Conservation (phyloP, 345 rosid species). For the Erucastrum elatum region DNA sequence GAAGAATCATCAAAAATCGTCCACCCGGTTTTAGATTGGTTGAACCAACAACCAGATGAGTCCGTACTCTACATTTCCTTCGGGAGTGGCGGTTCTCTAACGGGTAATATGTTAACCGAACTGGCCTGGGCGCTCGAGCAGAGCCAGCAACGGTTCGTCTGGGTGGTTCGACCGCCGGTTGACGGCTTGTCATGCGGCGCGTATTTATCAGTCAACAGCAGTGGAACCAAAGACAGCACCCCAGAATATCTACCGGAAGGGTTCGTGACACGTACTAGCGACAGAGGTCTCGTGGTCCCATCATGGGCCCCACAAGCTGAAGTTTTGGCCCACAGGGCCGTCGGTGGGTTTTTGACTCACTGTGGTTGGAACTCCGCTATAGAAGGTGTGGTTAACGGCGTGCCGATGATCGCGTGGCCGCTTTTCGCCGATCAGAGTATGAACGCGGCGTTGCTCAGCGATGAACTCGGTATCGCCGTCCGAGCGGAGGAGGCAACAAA, state of each 20-base stretch:
- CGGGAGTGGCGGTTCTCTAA: conserved; percentile 66
- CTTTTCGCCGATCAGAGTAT: conserved; percentile 53
- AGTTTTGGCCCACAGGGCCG: conserved; percentile 54
- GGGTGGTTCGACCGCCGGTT: conserved; percentile 57
- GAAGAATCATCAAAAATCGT: neutral
- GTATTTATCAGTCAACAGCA: conserved; percentile 27
- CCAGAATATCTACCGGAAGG: conserved; percentile 55
- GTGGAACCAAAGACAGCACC: conserved; percentile 7
- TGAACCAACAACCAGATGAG: conserved; percentile 48
- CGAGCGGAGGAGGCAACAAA: conserved; percentile 33
- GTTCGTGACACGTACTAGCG: conserved; percentile 43
- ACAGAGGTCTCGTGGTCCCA: conserved; percentile 46
- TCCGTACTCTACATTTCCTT: conserved; percentile 66
- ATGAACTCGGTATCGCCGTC: conserved; percentile 50
- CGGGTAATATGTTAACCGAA: conserved; percentile 50
- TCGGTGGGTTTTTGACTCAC: conserved; percentile 70
- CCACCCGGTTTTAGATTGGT: conserved; percentile 44
- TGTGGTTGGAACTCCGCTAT: conserved; percentile 79
- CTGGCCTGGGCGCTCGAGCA: conserved; percentile 73
- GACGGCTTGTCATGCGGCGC: conserved; percentile 29
- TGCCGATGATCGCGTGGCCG: conserved; percentile 64
- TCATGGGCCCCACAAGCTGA: conserved; percentile 67
- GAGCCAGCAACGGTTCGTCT: conserved; percentile 60
- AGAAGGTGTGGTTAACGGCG: conserved; percentile 53
- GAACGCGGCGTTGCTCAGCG: conserved; percentile 51